phyloP scores from a whole-genome alignment of 305 asterid genomes.

The Fraxinus ornus region DNA sequence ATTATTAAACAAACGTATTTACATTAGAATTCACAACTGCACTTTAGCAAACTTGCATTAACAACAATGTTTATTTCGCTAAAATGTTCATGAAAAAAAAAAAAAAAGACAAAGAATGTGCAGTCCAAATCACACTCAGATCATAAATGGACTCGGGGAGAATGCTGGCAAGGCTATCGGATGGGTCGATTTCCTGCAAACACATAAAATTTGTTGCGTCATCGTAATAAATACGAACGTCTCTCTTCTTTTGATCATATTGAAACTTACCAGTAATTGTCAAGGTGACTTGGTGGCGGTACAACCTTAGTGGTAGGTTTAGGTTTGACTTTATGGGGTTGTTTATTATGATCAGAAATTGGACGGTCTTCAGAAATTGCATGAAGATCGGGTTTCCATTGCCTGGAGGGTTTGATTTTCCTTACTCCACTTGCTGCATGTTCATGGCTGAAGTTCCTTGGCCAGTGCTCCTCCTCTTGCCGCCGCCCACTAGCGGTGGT shows the following conservation, averaged over 20 bases:
- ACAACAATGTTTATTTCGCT: too few relatives aligned
- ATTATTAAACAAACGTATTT: too few relatives aligned
- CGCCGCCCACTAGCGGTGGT: neutral
- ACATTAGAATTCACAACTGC: too few relatives aligned
- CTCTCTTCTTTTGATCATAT: neutral
- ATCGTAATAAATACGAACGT: neutral
- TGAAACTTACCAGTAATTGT: slow-evolving; percentile 22
- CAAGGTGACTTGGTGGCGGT: neutral
- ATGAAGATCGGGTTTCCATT: slow-evolving; percentile 25
- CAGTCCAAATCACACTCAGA: slow-evolving; percentile 6
- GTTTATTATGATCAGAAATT: neutral
- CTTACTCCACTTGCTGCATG: neutral
- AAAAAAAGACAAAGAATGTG: neutral
- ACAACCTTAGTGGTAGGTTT: slow-evolving; percentile 16
- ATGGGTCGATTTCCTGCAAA: slow-evolving; percentile 26
- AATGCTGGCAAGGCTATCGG: slow-evolving; percentile 29
- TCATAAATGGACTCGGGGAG: slow-evolving; percentile 28
- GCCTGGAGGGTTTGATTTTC: neutral
- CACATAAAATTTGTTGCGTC: neutral
- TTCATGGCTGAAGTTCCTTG: neutral
- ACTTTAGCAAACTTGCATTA: too few relatives aligned
- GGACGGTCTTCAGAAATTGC: slow-evolving; percentile 24
- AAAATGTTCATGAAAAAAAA: too few relatives aligned
- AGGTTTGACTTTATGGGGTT: slow-evolving; percentile 15
- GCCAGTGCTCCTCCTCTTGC: neutral